These are phyloP conservation scores for Prunella vulgaris DNA, from an alignment of 257 asterid species.

Conservation along the genomic window DNA sequence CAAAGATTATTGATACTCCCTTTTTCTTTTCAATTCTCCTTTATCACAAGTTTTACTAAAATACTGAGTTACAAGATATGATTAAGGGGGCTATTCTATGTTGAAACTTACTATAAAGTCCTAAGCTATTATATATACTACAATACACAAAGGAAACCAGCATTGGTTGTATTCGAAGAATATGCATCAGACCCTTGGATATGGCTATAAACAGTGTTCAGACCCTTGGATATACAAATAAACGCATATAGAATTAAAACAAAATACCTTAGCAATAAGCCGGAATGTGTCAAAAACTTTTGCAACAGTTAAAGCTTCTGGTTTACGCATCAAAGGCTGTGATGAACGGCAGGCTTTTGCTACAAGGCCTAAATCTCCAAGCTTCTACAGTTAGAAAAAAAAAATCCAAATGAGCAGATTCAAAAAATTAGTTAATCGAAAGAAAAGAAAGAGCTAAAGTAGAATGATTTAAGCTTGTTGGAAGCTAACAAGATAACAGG, in stretches of 20 bases:
- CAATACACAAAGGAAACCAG: not conserved
- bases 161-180: not conserved
- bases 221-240: not conserved
- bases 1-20: constrained; percentile 1
- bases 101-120: not conserved
- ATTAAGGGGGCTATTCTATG: not conserved
- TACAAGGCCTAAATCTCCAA: constrained; percentile 93
- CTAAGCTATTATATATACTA: not conserved
- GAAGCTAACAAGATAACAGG: too few relatives aligned
- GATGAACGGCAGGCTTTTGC: constrained; percentile 93
- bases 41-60: too few relatives aligned
- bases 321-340: constrained; percentile 83
- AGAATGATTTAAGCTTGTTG: not conserved
- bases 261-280: constrained; percentile 74
- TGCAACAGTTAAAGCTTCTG: constrained; percentile 68
- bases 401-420: constrained; percentile 8
- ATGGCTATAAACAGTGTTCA: not conserved
- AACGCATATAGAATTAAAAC: not conserved
- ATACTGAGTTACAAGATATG: too few relatives aligned
- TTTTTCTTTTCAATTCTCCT: not conserved
- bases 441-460: not conserved
- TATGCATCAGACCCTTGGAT: not conserved
- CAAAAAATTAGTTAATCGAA: not conserved
- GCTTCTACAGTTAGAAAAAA: constrained; percentile 45
- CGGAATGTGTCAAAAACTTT: constrained; percentile 82